Evolutionary conservation across 805 yeast species (phyloP).

Genomic region (Suhomyces sp.): DNA sequence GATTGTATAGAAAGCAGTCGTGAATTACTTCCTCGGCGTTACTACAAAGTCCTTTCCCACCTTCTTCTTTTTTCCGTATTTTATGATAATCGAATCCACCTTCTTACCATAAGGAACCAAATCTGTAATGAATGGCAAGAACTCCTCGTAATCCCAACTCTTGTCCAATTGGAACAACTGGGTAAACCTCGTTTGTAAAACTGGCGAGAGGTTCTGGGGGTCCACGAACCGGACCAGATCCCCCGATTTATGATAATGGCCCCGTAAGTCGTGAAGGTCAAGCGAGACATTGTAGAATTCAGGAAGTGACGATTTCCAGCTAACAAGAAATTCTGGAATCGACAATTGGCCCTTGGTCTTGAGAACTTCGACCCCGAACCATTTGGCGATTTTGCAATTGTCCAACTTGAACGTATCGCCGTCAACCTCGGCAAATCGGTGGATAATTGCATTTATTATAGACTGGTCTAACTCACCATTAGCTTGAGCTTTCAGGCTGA

Average conservation of each 20-base stretch:
- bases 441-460: slow-evolving; percentile 51
- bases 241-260: slow-evolving; percentile 52
- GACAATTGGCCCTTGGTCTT: slow-evolving; percentile 15
- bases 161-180: slow-evolving; percentile 27
- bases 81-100: slow-evolving; percentile 36
- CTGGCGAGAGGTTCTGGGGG: slow-evolving; percentile 42
- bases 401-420: slow-evolving; percentile 39
- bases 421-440: slow-evolving; percentile 40
- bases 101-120: slow-evolving; percentile 37
- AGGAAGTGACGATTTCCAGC: slow-evolving; percentile 65
- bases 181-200: slow-evolving; percentile 10
- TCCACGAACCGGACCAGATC: slow-evolving; percentile 55
- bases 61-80: slow-evolving; percentile 36
- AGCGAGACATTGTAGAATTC: slow-evolving; percentile 60
- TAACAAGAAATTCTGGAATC: slow-evolving; percentile 57
- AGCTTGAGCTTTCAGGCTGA: slow-evolving; percentile 4
- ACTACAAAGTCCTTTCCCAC: slow-evolving; percentile 33
- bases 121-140: slow-evolving; percentile 31
- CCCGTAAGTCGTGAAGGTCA: slow-evolving; percentile 53
- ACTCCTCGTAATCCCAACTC: slow-evolving; percentile 42
- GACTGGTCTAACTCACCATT: slow-evolving; percentile 3
- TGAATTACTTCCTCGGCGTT: slow-evolving; percentile 10
- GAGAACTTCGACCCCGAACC: slow-evolving; percentile 64
- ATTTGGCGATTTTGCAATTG: slow-evolving; percentile 44
- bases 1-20: no score